phyloP scores from a whole-genome alignment of 306 rosid genomes.

The Purshia tridentata region DNA sequence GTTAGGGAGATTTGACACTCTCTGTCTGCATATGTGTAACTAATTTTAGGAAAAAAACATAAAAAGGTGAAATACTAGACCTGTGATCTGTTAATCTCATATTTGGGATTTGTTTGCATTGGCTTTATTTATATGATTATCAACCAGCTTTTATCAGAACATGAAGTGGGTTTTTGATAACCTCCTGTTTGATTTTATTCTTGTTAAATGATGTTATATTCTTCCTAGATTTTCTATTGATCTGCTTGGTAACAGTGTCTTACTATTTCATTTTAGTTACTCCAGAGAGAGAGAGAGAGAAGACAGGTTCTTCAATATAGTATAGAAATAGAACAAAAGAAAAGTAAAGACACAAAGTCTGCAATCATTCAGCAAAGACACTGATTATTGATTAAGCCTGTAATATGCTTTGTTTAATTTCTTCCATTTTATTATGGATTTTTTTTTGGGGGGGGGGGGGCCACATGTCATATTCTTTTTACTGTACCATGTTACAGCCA shows the following conservation, averaged over 20 bases:
- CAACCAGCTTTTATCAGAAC: background rate
- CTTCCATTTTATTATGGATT: background rate
- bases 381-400: background rate
- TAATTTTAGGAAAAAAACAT: background rate
- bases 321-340: no score
- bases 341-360: background rate
- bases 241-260: no score
- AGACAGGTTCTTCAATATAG: no score
- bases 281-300: no score
- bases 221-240: no score
- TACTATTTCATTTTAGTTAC: no score
- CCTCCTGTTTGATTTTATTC: background rate
- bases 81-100: background rate
- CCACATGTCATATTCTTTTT: slow-evolving; percentile 12
- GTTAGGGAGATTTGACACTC: background rate
- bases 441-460: background rate
- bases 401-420: background rate
- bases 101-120: background rate
- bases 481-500: background rate
- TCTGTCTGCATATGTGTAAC: background rate
- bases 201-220: no score
- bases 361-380: slow-evolving; percentile 8
- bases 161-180: background rate
- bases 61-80: background rate
- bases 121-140: background rate